Percentiles rank a stretch among this genome's conserved stretches.
These are phyloP conservation scores for Wickerhamiella azymoides DNA, from an alignment of 805 yeast species.

Conservation along the genomic window DNA sequence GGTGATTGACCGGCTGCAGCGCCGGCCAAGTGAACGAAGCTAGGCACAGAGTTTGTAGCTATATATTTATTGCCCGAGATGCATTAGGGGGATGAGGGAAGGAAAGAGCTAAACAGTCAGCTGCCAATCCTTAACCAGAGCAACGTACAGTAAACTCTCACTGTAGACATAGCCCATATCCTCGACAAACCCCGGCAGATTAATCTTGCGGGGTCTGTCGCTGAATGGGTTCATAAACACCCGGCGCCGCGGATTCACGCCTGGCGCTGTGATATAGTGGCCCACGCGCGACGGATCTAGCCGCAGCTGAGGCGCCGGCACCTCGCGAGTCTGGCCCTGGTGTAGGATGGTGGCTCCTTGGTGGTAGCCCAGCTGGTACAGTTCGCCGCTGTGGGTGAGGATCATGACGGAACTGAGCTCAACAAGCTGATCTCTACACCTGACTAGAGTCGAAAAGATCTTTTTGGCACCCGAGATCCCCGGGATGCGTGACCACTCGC, in stretches of 20 bases:
- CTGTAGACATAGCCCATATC: background rate
- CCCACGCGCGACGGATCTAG: background rate
- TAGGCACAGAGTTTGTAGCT: background rate
- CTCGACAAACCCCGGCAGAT: constrained; percentile 3
- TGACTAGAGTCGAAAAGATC: background rate
- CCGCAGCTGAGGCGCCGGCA: background rate
- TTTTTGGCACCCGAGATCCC: background rate
- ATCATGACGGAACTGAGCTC: background rate
- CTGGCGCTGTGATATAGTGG: background rate
- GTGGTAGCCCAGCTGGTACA: constrained; percentile 1
- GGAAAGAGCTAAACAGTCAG: background rate
- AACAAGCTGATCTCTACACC: background rate
- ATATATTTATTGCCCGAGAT: background rate
- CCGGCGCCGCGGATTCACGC: background rate
- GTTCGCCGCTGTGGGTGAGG: constrained; percentile 4
- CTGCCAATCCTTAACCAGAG: constrained; percentile 4
- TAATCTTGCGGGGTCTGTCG: background rate
- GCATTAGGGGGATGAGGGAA: too few species aligned
- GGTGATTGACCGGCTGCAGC: background rate
- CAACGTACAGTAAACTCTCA: constrained; percentile 1
- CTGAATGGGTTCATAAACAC: constrained; percentile 5
- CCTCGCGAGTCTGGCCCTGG: constrained; percentile 3
- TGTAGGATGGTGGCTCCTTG: background rate
- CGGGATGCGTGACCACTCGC: background rate
- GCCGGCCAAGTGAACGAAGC: background rate